Base-by-base conservation (phyloP, 495 filamentous ascomycete species). In the Penicillium egyptiacum region DNA sequence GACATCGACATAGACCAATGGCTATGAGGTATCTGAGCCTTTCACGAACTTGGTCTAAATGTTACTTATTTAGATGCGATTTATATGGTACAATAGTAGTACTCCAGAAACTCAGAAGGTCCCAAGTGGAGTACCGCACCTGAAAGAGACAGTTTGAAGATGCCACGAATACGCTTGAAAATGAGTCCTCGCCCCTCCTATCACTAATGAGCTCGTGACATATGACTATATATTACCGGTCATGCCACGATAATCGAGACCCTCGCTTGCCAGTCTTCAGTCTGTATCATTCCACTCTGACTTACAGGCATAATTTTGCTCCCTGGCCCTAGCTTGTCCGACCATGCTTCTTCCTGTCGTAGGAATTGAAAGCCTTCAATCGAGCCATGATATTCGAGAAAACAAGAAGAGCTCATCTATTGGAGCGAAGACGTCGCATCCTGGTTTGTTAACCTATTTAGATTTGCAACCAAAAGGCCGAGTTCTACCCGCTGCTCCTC, bases 21-120 rank as follows among this genome's bases (percentile, higher is more conserved):
- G 5, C 50, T 20, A 6, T 42, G 37, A 51, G 49, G 30, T 28
- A 28, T 20, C 23, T 31, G 35, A 52, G 17, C 14, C 37, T 41
- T 52, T 31, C 37, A 20, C 35, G 1, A 52, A 42, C 16, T 30
- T 52, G 23, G 37, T 30, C 16, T 52, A 52, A 41, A 40, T 41
- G 19, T 14, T 50, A 50, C 47, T 50, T 50, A n/a, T 48, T 33
- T 48, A n/a, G n/a, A n/a, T n/a, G n/a, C n/a, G n/a, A n/a, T n/a
- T n/a, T n/a, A n/a, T n/a, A 50, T 7, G 19, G 33, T n/a, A 50
- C 12, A 39, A 17, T 40, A 50, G 20, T 40, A 50, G 12, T 50
- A 0, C 12, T 50, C 40, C 33, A 17, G 48, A 50, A 40, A 50
- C 48, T 14, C 14, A 40, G 22, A 50, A 50, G 33, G 31, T 1